These are phyloP conservation scores for Copromyces sp. DNA, from an alignment of 495 filamentous ascomycete genomes.

Conservation along the genomic window DNA sequence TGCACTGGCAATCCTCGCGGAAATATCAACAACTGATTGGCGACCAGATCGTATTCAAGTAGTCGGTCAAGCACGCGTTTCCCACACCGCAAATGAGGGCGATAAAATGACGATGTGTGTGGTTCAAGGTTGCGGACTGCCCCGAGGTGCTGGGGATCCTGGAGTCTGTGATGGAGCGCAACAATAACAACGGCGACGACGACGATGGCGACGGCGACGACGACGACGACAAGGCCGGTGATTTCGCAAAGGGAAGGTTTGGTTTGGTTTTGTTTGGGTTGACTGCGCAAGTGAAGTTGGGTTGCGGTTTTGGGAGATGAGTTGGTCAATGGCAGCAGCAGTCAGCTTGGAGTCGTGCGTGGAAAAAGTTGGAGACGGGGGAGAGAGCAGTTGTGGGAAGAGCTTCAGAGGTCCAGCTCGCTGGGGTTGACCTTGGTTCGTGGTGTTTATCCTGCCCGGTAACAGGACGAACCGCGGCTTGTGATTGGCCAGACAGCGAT, in stretches of 20 bases:
- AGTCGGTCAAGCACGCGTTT: not conserved
- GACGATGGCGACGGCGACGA: not conserved
- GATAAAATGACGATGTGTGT: not conserved
- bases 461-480: not conserved
- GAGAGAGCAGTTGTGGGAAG: not conserved
- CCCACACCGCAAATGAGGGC: not conserved
- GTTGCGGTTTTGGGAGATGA: not conserved
- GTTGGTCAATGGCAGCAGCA: not conserved
- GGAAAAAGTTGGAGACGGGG: not conserved
- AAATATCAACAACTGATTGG: slow-evolving; percentile 1
- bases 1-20: not conserved
- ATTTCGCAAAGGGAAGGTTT: not conserved
- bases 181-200: not conserved
- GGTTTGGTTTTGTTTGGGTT: not conserved
- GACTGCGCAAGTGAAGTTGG: not conserved
- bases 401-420: not conserved
- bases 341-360: not conserved
- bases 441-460: not conserved
- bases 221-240: not conserved
- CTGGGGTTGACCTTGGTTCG: not conserved
- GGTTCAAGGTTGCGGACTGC: not conserved
- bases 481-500: not conserved
- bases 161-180: not conserved
- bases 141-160: not conserved
- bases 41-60: not conserved